phyloP scores from a whole-genome alignment of 306 rosid species.

The peach (Prunus persica) region DNA sequence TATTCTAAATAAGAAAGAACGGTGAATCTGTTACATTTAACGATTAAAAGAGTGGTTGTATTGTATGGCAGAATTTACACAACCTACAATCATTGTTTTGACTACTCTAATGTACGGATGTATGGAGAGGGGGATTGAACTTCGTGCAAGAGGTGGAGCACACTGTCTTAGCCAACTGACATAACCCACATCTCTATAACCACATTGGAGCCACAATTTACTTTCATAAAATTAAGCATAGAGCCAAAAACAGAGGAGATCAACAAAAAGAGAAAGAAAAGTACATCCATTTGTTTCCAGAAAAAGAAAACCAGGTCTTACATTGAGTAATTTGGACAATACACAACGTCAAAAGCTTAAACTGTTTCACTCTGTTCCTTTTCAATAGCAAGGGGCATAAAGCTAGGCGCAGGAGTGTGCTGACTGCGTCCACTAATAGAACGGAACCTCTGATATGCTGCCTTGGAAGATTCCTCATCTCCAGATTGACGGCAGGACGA shows the following conservation, averaged over 20 bases:
- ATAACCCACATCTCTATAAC: no score
- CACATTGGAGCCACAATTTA: no score
- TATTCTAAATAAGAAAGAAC: no score
- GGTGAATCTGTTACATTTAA: no score
- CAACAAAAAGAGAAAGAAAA: not conserved
- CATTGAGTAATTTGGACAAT: not conserved
- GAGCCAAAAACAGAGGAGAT: not conserved
- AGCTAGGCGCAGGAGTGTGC: not conserved
- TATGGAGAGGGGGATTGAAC: no score
- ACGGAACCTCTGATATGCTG: slow-evolving; percentile 18
- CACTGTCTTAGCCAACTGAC: no score
- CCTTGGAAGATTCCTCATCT: slow-evolving; percentile 34
- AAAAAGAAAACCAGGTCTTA: not conserved
- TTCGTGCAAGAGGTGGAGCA: no score
- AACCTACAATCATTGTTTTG: no score
- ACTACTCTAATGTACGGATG: no score
- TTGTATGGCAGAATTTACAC: no score
- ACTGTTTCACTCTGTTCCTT: not conserved
- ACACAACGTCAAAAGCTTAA: not conserved
- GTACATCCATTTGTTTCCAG: not conserved
- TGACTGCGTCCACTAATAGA: slow-evolving; percentile 17
- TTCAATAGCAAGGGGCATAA: not conserved
- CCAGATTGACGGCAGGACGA: slow-evolving; percentile 14
- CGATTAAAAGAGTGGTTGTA: no score
- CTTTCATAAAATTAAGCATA: no score